Conservation (phyloP, 257 asterid species). For the Nicotiana benthamiana region DNA sequence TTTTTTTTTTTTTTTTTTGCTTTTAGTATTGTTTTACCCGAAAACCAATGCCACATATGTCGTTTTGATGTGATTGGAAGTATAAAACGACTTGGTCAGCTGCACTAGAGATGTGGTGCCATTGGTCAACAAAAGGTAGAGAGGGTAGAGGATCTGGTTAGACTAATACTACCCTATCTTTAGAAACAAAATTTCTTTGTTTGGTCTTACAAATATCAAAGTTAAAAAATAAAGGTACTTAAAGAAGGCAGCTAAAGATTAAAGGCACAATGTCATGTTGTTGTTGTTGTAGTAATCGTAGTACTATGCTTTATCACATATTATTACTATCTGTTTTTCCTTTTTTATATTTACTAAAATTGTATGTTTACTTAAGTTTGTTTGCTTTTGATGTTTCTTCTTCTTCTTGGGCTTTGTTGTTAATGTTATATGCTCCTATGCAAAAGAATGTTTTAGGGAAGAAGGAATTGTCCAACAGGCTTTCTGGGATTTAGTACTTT, state of each 20-base stretch:
- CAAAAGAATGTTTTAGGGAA: slow-evolving; percentile 13
- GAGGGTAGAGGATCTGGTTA: slow-evolving; percentile 32
- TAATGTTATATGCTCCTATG: background rate
- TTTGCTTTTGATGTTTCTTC: background rate
- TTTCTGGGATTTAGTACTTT: slow-evolving; percentile 15
- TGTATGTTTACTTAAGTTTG: background rate
- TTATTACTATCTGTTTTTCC: background rate
- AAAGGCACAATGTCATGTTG: slow-evolving; percentile 16
- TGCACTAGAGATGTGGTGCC: slow-evolving; percentile 33
- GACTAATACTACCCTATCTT: slow-evolving; percentile 20
- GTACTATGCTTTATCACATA: background rate
- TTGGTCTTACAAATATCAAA: slow-evolving; percentile 20
- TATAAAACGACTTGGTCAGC: slow-evolving; percentile 40
- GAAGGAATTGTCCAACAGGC: background rate
- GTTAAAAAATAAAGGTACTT: slow-evolving; percentile 17
- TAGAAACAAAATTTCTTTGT: slow-evolving; percentile 28
- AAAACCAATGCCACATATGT: slow-evolving; percentile 35
- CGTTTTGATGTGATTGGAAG: slow-evolving; percentile 26
- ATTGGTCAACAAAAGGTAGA: slow-evolving; percentile 40
- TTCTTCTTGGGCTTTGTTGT: slow-evolving; percentile 16
- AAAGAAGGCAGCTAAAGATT: slow-evolving; percentile 27
- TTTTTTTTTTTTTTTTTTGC: slow-evolving; percentile 18
- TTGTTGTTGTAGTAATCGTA: slow-evolving; percentile 6
- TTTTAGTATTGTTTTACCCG: slow-evolving; percentile 32
- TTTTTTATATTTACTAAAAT: background rate